Evolutionary conservation across 768 basidiomycete genomes (phyloP).

Genomic region (Tricholoma bakamatsutake): DNA sequence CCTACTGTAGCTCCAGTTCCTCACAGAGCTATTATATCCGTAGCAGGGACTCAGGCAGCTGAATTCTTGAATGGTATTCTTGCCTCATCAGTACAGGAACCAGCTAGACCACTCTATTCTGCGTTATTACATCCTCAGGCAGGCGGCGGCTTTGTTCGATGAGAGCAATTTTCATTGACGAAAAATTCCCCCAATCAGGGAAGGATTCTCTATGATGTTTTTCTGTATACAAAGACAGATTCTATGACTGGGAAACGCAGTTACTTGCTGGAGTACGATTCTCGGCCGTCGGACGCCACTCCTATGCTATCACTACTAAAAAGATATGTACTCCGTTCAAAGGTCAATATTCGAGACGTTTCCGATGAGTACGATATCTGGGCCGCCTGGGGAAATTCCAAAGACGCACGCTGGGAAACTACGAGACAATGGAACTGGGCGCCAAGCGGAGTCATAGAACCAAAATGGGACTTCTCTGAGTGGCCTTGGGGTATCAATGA

Average conservation of each 20-base stretch:
- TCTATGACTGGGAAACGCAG: conserved; percentile 34
- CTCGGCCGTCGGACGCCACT: conserved; percentile 50
- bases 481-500: conserved; percentile 61
- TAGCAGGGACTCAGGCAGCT: conserved; percentile 75
- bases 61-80: conserved; percentile 81
- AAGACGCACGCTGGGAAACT: conserved; percentile 21
- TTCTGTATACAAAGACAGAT: conserved; percentile 63
- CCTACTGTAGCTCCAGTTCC: conserved; percentile 59
- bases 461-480: conserved; percentile 49
- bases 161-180: conserved; percentile 4
- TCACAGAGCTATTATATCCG: conserved; percentile 61
- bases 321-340: conserved; percentile 81
- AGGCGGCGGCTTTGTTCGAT: conserved; percentile 25
- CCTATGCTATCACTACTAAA: conserved; percentile 70
- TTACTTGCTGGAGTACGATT: conserved; percentile 71
- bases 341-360: conserved; percentile 77
- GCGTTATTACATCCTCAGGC: conserved; percentile 80
- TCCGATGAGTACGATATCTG: conserved; percentile 77
- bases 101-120: conserved; percentile 55
- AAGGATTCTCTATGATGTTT: conserved; percentile 82
- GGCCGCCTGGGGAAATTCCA: conserved; percentile 62
- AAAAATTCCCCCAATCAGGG: conserved; percentile 47
- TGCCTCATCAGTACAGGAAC: conserved; percentile 40
- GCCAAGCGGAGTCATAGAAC: conserved; percentile 72
- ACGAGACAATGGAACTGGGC: conserved; percentile 44